phyloP scores from a whole-genome alignment of 2,329 filamentous ascomycete genomes.

The Colletotrichum sp. region DNA sequence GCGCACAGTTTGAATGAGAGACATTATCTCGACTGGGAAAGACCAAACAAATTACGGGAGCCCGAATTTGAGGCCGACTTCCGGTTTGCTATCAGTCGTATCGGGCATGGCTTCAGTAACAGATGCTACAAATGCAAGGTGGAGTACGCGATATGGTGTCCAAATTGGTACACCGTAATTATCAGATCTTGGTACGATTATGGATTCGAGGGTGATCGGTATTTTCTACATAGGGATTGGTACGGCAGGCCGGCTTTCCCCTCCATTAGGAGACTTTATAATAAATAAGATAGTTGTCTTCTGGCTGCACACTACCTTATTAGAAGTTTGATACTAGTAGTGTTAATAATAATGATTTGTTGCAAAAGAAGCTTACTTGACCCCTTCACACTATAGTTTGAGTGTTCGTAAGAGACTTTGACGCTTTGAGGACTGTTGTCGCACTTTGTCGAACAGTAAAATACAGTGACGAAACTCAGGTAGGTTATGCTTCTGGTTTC shows the following conservation, averaged over 20 bases:
- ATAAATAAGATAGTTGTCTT: no score
- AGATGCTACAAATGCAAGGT: background rate
- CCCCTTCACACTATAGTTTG: no score
- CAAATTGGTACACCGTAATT: rapidly evolving
- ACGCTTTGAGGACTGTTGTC: background rate
- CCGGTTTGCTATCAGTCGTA: background rate
- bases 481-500: no score
- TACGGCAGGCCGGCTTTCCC: no score
- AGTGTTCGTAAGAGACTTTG: no score
- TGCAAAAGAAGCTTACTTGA: no score
- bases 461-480: background rate
- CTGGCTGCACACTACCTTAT: no score
- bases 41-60: rapidly evolving
- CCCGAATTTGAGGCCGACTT: background rate
- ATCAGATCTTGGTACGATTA: background rate
- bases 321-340: no score
- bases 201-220: no score
- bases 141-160: background rate
- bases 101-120: background rate
- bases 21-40: background rate
- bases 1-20: background rate
- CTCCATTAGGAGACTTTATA: no score
- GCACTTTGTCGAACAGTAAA: background rate
- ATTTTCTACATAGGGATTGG: no score
- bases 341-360: no score